Evolutionary conservation across 495 filamentous ascomycete genomes (phyloP), one percentile per base, ranked within the genome.

Genomic region (Aspergillus incahuasiensis): DNA sequence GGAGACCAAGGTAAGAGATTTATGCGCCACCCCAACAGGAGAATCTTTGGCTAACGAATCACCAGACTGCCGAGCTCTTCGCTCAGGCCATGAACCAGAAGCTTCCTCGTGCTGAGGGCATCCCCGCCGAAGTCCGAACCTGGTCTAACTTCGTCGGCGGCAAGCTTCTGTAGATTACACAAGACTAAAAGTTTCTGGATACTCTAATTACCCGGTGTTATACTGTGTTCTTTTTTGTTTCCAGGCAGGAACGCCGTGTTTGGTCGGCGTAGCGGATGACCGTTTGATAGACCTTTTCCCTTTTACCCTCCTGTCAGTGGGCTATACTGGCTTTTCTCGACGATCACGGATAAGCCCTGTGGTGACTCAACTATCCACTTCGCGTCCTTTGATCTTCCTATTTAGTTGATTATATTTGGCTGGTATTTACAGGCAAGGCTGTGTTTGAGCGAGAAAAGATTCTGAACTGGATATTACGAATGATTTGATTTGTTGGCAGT

Each of bases 61-160:
- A 58, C 55, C 58, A 97, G 94, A 98, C 94, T 63, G 94, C 94
- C 49, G 81, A 91, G 46, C 87, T 98, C 62, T 97, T 97, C 66
- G 91, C 94, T 52, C 86, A 88, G 69, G 96, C 94, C 77, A 92
- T 98, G 89, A 90, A 77, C 74, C 88, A 88, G 78, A 98, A 97
- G 77, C 79, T 97, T 32, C 94, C 94, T 47, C 82, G 86, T 57
- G 44, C 80, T 77, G 66, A 89, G 82, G 76, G 90, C 81, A 87
- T 97, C 48, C 94, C 94, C 39, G 75, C 80, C 51, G 94, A 98
- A 73, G 95, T 98, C 62, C 84, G 86, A 70, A 83, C 84, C 65
- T 98, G 94, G 94, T 92, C 88, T 62, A 86, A 96, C 52, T 98
- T 96, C 69, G 86, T 92, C 70, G 91, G 92, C 54, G 87, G 88